Conservation (phyloP, 306 rosid species). For the Ceratonia siliqua region DNA sequence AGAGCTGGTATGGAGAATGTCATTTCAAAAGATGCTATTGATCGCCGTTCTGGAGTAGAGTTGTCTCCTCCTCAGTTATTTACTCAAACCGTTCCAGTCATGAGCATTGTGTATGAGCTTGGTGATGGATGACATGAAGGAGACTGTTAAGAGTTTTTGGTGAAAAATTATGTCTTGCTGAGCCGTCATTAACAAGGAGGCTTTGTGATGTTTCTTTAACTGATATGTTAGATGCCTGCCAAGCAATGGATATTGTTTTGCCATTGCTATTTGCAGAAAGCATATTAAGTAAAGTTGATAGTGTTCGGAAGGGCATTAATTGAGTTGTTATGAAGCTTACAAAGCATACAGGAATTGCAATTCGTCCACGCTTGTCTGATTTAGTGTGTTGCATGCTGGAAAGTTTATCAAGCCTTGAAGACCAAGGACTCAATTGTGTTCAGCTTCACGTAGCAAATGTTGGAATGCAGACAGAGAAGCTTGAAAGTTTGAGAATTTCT, state of each 20-base stretch:
- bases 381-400: slow-evolving; percentile 97
- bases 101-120: too few relatives aligned
- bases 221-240: slow-evolving; percentile 66
- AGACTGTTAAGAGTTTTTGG: slow-evolving; percentile 93
- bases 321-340: slow-evolving; percentile 91
- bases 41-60: too few relatives aligned
- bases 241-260: slow-evolving; percentile 85
- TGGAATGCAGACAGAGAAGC: slow-evolving; percentile 88
- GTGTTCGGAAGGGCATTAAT: slow-evolving; percentile 84
- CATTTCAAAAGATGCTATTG: too few relatives aligned
- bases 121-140: slow-evolving; percentile 99
- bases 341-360: slow-evolving; percentile 93
- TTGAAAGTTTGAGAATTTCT: slow-evolving; percentile 88
- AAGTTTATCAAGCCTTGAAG: slow-evolving; percentile 96
- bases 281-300: slow-evolving; percentile 92
- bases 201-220: slow-evolving; percentile 90
- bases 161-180: slow-evolving; percentile 75
- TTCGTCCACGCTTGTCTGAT: slow-evolving; percentile 87
- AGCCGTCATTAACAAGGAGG: slow-evolving; percentile 76
- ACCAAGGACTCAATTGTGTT: slow-evolving; percentile 93
- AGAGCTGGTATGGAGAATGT: too few relatives aligned
- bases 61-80: too few relatives aligned
- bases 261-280: slow-evolving; percentile 90
- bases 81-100: too few relatives aligned
- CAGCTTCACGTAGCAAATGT: slow-evolving; percentile 92